Evolutionary conservation across 208 protist species (phyloP).

Genomic region (Leishmania tropica): DNA sequence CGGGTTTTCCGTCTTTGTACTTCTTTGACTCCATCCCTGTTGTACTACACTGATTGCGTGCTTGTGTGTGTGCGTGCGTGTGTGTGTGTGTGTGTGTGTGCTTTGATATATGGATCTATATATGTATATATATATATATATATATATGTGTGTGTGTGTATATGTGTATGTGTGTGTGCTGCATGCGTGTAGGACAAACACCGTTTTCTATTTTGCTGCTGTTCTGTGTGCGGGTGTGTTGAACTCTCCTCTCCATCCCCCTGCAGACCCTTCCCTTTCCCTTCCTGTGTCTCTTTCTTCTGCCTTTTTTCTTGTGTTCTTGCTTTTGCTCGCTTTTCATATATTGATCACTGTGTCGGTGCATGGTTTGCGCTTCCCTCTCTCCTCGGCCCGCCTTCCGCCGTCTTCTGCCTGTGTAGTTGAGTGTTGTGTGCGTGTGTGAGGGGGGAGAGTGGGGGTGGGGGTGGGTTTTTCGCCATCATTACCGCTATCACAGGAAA

Average conservation of each 20-base stretch:
- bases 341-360: neutral
- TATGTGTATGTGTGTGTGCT: no score
- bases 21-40: neutral
- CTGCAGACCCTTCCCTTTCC: neutral
- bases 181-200: no score
- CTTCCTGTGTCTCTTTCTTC: neutral
- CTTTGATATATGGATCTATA: no score
- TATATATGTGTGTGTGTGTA: no score
- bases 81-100: no score
- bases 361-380: neutral
- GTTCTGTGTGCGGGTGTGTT: no score
- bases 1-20: neutral
- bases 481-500: no score
- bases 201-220: no score
- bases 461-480: no score
- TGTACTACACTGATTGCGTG: neutral
- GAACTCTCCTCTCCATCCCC: neutral
- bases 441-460: no score
- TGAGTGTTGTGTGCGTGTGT: no score
- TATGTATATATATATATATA: no score
- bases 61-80: constrained; percentile 3
- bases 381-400: neutral
- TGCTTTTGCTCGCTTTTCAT: neutral
- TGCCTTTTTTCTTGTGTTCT: neutral
- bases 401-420: neutral